Percentiles rank a stretch among this genome's conserved stretches.
Evolutionary conservation across 1,284 basidiomycete genomes (phyloP).

Genomic region (Peniophora sp.): DNA sequence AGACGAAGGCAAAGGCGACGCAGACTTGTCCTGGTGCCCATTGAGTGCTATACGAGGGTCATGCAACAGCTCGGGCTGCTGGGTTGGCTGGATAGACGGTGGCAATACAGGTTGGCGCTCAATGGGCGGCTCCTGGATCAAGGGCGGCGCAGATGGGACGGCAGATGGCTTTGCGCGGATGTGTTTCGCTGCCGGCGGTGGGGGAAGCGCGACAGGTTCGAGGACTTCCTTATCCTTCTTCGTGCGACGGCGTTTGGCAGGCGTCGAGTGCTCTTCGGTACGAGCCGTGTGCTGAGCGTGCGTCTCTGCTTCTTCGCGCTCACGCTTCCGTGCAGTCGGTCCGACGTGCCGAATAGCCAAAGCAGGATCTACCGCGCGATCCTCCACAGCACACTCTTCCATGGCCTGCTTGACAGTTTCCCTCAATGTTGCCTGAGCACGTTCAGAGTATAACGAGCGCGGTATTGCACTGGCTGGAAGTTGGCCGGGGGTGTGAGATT

Average conservation of each 20-base stretch:
- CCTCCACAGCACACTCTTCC: constrained; percentile 39
- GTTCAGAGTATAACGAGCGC: constrained; percentile 31
- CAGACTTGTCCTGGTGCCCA: not conserved
- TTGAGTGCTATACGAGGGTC: not conserved
- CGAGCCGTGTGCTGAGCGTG: constrained; percentile 25
- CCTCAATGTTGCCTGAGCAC: constrained; percentile 28
- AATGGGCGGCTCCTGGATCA: not conserved
- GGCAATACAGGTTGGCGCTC: not conserved
- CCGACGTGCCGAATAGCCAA: constrained; percentile 38
- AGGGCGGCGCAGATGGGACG: constrained; percentile 1
- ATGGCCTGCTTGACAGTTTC: constrained; percentile 39
- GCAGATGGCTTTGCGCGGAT: constrained; percentile 30
- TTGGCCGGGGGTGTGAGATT: constrained; percentile 11
- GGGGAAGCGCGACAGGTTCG: constrained; percentile 7
- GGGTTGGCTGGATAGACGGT: not conserved
- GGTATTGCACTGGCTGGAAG: constrained; percentile 36
- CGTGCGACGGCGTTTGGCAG: constrained; percentile 7
- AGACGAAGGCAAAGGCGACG: constrained; percentile 20
- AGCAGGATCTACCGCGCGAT: constrained; percentile 36
- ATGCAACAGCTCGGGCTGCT: constrained; percentile 14
- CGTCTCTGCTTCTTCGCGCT: constrained; percentile 37
- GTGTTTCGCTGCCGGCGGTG: constrained; percentile 29
- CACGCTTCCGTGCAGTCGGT: constrained; percentile 34
- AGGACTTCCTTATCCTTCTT: constrained; percentile 4
- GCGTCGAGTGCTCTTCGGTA: constrained; percentile 18